Evolutionary conservation across 1,284 basidiomycete species (phyloP), one percentile per base, ranked within the genome.

Genomic region (Cryptococcus depauperatus): DNA sequence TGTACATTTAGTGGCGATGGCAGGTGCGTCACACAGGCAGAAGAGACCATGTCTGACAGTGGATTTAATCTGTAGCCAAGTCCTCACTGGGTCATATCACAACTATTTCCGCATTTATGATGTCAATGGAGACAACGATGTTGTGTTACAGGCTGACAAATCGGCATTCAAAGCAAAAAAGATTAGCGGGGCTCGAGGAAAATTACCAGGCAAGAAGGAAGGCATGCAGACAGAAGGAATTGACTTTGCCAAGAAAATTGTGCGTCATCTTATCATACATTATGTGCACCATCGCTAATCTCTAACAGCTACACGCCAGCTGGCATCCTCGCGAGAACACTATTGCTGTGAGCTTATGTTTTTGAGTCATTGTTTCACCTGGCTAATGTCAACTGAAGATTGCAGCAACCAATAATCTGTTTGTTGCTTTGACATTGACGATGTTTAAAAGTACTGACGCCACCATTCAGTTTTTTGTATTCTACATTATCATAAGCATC

Each of bases 41-140:
- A 18, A 14, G 21, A 35, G 34, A 27, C 23, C 16, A 8, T 6
- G n/a, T n/a, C 46, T 44, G 25, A 22, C n/a, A n/a, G n/a, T n/a
- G n/a, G n/a, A n/a, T 22, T 33, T 35, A 1, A 9, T 3, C 8
- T 19, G 21, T 63, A 95, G 91, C 63, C 82, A 91, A 69, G 88
- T 95, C 52, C 75, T 96, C 58, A 97, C 95, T 13, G 95, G 95
- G 41, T 96, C 92, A 39, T 98, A 99, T 75, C 92, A 97, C 77
- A 99, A 99, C 74, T 97, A 96, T 75, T 95, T 99, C 84, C 90
- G 93, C 72, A 92, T 99, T 79, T 97, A 92, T 73, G 93, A 98
- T 70, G 82, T 84, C 54, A 89, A 96, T 52, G 84, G 84, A 34
- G 74, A 84, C 58, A 85, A 83, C 52, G 93, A 97, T 63, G 82